These are phyloP conservation scores for Blastobotrys muscicola DNA, from an alignment of 805 yeast genomes.

Conservation along the genomic window DNA sequence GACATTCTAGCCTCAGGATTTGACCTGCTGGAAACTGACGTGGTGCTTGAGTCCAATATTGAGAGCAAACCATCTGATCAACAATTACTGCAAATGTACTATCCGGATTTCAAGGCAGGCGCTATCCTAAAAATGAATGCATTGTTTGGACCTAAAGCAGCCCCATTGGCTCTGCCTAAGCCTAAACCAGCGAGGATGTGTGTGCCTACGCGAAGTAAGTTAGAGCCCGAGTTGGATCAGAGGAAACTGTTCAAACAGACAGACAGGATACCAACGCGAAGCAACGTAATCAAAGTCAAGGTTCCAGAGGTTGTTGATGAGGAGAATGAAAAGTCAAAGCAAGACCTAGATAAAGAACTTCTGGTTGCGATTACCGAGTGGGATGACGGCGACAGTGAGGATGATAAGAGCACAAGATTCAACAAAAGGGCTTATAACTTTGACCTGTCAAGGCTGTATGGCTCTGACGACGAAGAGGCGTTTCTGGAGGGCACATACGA, in stretches of 20 bases:
- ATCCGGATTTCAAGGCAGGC: constrained; percentile 52
- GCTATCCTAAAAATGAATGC: constrained; percentile 54
- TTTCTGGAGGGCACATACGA: constrained; percentile 60
- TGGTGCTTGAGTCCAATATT: constrained; percentile 7
- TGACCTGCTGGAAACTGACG: constrained; percentile 12
- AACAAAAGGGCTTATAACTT: background rate
- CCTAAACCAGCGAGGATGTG: constrained; percentile 32
- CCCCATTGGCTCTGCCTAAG: constrained; percentile 41
- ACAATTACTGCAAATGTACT: constrained; percentile 31
- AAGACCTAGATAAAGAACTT: constrained; percentile 21
- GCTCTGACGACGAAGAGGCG: constrained; percentile 42
- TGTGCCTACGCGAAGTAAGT: constrained; percentile 44
- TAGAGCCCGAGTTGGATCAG: constrained; percentile 59
- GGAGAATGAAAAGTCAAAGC: background rate
- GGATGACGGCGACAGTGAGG: constrained; percentile 31
- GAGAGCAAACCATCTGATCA: constrained; percentile 12
- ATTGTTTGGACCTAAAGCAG: constrained; percentile 55
- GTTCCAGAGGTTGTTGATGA: constrained; percentile 1
- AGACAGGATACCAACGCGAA: background rate
- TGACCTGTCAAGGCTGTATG: constrained; percentile 9
- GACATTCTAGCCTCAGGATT: constrained; percentile 17
- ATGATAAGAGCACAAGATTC: background rate
- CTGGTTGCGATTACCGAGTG: constrained; percentile 66
- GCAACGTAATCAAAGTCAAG: background rate
- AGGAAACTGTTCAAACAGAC: constrained; percentile 38